Evolutionary conservation across 768 basidiomycete genomes (phyloP).

Genomic region (Cystoderma amianthinum): DNA sequence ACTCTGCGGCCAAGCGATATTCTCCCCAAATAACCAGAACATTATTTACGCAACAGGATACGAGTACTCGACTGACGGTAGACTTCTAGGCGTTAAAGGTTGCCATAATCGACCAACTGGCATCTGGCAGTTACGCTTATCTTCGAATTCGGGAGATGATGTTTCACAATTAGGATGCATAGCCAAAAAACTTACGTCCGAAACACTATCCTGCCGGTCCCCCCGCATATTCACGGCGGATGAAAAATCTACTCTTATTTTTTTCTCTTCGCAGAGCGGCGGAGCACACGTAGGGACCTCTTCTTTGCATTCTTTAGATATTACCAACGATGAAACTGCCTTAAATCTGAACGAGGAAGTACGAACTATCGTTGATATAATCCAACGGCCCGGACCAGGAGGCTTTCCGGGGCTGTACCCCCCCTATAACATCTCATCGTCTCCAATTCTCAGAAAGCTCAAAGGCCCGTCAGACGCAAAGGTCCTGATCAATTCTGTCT

Average conservation of each 20-base stretch:
- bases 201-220: slow-evolving; percentile 47
- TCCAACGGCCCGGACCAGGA: slow-evolving; percentile 10
- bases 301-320: slow-evolving; percentile 36
- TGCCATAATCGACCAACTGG: slow-evolving; percentile 56
- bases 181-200: slow-evolving; percentile 32
- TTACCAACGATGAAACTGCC: slow-evolving; percentile 11
- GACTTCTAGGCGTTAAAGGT: slow-evolving; percentile 48
- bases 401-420: slow-evolving; percentile 64
- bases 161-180: slow-evolving; percentile 1
- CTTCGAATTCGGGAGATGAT: slow-evolving; percentile 5
- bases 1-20: slow-evolving; percentile 51
- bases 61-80: slow-evolving; percentile 48
- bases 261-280: slow-evolving; percentile 46
- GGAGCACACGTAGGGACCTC: slow-evolving; percentile 57
- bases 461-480: slow-evolving; percentile 7
- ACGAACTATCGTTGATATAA: background rate
- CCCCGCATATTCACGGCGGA: slow-evolving; percentile 36
- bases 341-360: background rate
- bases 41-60: slow-evolving; percentile 56
- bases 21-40: slow-evolving; percentile 29
- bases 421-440: slow-evolving; percentile 34
- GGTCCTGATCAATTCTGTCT: slow-evolving; percentile 41
- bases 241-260: slow-evolving; percentile 29
- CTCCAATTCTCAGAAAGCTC: slow-evolving; percentile 21
- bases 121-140: slow-evolving; percentile 44